These are phyloP conservation scores for Ilyonectria mors-panacis DNA, from an alignment of 2,329 filamentous ascomycete genomes.

Conservation along the genomic window DNA sequence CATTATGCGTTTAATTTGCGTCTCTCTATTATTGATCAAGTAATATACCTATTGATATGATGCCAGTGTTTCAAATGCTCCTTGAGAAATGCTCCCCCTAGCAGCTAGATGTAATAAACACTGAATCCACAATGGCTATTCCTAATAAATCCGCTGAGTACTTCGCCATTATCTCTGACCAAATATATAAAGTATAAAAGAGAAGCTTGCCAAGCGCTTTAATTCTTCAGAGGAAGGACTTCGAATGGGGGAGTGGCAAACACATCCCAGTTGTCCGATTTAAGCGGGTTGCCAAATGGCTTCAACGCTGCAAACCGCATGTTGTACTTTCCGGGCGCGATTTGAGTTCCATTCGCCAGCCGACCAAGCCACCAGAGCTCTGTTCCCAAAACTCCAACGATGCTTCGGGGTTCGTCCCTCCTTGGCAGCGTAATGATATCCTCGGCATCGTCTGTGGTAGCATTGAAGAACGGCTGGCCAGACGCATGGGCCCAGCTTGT, in stretches of 20 bases:
- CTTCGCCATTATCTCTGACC: background rate
- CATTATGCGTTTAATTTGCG: no score
- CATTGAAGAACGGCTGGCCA: background rate
- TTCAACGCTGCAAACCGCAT: slow-evolving; percentile 31
- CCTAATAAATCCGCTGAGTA: no score
- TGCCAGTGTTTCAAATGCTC: no score
- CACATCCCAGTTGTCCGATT: slow-evolving; percentile 13
- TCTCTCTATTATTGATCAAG: no score
- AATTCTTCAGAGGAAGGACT: background rate
- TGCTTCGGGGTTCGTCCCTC: slow-evolving; percentile 8
- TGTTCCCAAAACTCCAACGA: slow-evolving; percentile 16
- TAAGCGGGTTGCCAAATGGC: slow-evolving; percentile 27
- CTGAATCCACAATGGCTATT: no score
- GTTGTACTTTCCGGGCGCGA: slow-evolving; percentile 29
- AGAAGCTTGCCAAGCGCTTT: background rate
- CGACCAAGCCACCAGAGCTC: slow-evolving; percentile 36
- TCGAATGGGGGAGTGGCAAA: background rate
- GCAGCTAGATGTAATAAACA: background rate
- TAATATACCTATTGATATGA: no score
- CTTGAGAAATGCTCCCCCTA: no score
- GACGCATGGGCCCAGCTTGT: slow-evolving; percentile 10
- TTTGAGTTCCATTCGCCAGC: slow-evolving; percentile 26
- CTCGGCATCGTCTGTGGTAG: background rate
- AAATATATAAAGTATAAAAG: background rate
- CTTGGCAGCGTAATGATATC: slow-evolving; percentile 15